Conservation (phyloP, 306 rosid genomes). For the Cucumis melo region DNA sequence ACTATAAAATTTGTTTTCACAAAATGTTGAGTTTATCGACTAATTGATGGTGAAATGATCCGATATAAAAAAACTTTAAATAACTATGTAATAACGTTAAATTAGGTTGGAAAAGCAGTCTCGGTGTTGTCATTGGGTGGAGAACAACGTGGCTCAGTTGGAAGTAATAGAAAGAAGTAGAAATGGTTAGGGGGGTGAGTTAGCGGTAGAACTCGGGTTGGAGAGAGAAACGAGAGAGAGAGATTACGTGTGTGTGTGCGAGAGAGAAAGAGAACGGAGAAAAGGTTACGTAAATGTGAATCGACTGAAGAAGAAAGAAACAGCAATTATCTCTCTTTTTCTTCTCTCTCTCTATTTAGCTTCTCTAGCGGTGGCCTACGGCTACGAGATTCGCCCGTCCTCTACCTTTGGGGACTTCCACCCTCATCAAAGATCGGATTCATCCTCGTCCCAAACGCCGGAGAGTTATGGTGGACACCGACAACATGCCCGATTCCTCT, state of each 20-base stretch:
- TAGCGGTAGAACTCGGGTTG: background rate
- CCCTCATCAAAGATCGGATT: background rate
- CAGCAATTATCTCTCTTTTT: background rate
- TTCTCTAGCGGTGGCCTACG: background rate
- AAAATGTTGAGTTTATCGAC: no score
- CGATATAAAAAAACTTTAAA: no score
- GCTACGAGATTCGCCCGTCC: background rate
- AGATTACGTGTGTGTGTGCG: background rate
- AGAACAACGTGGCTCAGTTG: no score
- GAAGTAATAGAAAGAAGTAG: no score
- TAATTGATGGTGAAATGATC: no score
- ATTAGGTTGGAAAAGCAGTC: no score
- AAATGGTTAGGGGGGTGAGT: background rate
- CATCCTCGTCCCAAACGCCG: background rate
- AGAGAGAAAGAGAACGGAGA: background rate
- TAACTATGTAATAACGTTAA: no score
- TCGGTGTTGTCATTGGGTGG: no score
- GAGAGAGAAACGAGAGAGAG: background rate
- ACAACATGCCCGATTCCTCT: constrained; percentile 8
- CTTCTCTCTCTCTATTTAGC: background rate
- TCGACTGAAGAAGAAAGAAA: background rate
- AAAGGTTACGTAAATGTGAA: background rate
- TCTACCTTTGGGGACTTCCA: background rate
- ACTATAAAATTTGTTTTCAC: no score
- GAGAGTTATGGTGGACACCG: constrained; percentile 12